Conservation (phyloP, 768 basidiomycete species). For the Lentinula detonsa region DNA sequence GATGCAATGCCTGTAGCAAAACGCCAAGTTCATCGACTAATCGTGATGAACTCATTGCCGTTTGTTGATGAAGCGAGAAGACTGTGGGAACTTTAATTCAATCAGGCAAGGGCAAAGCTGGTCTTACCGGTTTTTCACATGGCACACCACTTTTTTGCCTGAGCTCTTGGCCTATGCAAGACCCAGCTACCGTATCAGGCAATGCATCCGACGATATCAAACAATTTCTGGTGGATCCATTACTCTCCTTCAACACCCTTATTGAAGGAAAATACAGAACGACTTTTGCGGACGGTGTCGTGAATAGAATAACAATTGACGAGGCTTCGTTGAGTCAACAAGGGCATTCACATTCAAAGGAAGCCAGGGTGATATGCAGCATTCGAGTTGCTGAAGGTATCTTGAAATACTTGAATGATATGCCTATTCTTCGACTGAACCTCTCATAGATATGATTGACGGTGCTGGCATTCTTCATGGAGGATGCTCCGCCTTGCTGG, state of each 20-base stretch:
- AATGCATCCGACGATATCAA: slow-evolving; percentile 16
- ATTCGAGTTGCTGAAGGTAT: slow-evolving; percentile 25
- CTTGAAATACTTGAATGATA: background rate
- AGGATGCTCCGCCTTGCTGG: slow-evolving; percentile 21
- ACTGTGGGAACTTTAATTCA: background rate
- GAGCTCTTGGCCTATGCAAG: background rate
- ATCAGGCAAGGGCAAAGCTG: too few relatives aligned
- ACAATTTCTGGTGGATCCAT: slow-evolving; percentile 1
- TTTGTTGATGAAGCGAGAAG: background rate
- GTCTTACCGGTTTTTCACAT: too few relatives aligned
- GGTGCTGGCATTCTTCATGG: slow-evolving; percentile 18
- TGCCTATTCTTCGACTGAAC: background rate
- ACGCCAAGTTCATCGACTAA: slow-evolving; percentile 34
- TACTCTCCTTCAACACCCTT: background rate
- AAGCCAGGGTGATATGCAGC: slow-evolving; percentile 24
- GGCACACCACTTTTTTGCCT: too few relatives aligned
- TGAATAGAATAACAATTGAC: slow-evolving; percentile 10
- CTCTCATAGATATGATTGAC: slow-evolving; percentile 28
- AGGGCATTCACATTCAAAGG: slow-evolving; percentile 6
- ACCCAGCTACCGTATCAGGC: slow-evolving; percentile 7
- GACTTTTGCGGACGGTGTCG: background rate
- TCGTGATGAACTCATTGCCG: background rate
- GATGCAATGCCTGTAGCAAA: slow-evolving; percentile 35
- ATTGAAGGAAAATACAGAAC: background rate
- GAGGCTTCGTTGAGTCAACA: slow-evolving; percentile 21